A percentile compares a stretch with the other conserved stretches of the same genome.
Conservation (phyloP, 495 filamentous ascomycete species). For the Xylaria castorea region DNA sequence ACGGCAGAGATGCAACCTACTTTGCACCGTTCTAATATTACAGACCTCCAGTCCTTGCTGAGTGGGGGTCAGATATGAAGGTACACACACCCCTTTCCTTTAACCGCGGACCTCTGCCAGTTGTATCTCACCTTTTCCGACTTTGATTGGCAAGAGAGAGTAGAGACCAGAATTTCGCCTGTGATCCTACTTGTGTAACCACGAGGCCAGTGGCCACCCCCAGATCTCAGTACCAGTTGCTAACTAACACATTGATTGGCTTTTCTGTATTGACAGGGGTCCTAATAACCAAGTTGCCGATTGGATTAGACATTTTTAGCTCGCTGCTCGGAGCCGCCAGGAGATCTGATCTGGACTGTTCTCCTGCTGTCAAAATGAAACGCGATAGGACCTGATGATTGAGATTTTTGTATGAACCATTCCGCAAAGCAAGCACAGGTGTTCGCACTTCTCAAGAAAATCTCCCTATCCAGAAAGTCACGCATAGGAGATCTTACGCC, state of each 20-base stretch:
- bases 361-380: neutral
- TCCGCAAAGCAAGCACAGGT: neutral
- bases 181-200: neutral
- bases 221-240: neutral
- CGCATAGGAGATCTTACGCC: neutral
- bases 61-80: conserved; percentile 7
- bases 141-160: neutral
- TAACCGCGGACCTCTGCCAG: neutral
- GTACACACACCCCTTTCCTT: neutral
- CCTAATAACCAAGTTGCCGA: neutral
- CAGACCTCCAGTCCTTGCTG: neutral
- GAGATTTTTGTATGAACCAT: neutral
- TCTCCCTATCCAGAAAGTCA: neutral
- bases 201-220: neutral
- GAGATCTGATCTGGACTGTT: neutral
- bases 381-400: neutral
- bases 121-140: neutral
- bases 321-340: neutral
- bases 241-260: neutral
- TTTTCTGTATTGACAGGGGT: neutral
- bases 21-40: neutral
- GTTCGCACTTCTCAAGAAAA: neutral
- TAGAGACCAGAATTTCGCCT: neutral
- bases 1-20: neutral
- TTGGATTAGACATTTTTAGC: neutral